Percentiles rank a stretch among this genome's conserved stretches.
Conservation (phyloP, 352 stramenopile genomes). For the Plasmopara viticola region DNA sequence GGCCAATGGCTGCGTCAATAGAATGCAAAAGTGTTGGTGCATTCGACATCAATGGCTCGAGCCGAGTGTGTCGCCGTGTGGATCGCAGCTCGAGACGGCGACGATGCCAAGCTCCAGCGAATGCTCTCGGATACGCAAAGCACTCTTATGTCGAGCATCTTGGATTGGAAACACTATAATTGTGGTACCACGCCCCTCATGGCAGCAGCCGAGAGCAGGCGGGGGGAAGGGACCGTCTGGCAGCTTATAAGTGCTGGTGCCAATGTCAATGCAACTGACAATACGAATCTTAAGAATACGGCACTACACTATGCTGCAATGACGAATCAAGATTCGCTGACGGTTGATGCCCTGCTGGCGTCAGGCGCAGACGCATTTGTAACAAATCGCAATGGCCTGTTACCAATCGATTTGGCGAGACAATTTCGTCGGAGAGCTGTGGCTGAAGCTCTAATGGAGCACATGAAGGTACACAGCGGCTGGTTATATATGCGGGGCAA, state of each 20-base stretch:
- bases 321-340: conserved; percentile 33
- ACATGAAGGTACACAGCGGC: conserved; percentile 46
- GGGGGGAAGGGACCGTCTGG: conserved; percentile 11
- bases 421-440: conserved; percentile 30
- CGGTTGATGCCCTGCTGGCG: conserved; percentile 42
- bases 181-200: conserved; percentile 64
- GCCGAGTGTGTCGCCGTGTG: conserved; percentile 27
- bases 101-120: conserved; percentile 20
- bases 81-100: conserved; percentile 25
- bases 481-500: conserved; percentile 49
- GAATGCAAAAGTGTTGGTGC: not conserved
- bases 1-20: not conserved
- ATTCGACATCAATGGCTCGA: conserved; percentile 19
- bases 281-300: conserved; percentile 41
- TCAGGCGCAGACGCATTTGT: conserved; percentile 41
- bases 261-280: conserved; percentile 36
- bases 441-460: conserved; percentile 32
- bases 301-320: conserved; percentile 63
- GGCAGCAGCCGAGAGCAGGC: conserved; percentile 33
- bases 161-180: conserved; percentile 32
- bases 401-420: conserved; percentile 53
- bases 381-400: conserved; percentile 50
- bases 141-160: conserved; percentile 16
- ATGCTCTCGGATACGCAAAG: conserved; percentile 17
- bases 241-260: conserved; percentile 46